A percentile compares a stretch with the other conserved stretches of the same genome.
Evolutionary conservation across 2,329 filamentous ascomycete species (phyloP).

Genomic region (Fusarium oxysporum): DNA sequence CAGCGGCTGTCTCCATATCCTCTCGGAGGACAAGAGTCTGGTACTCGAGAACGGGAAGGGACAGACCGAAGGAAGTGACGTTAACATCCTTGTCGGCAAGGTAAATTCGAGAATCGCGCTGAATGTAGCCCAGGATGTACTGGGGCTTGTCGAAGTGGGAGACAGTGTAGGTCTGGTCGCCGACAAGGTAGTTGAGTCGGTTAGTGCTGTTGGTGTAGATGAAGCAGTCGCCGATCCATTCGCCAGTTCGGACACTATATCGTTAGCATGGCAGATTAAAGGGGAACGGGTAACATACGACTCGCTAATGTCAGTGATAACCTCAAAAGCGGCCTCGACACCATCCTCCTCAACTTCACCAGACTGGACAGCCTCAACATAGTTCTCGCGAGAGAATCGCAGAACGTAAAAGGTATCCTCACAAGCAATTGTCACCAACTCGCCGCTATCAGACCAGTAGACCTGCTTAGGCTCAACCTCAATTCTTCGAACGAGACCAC

Average conservation of each 20-base stretch:
- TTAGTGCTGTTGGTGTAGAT: conserved; percentile 98
- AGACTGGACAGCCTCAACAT: conserved; percentile 82
- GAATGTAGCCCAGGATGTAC: conserved; percentile 95
- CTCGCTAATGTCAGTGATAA: conserved; percentile 95
- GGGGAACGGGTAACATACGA: conserved; percentile 61
- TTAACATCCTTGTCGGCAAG: conserved; percentile 95
- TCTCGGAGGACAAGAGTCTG: conserved; percentile 94
- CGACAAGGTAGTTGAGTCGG: conserved; percentile 96
- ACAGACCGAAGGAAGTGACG: conserved; percentile 90
- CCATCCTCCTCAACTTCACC: conserved; percentile 90
- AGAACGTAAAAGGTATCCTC: conserved; percentile 97
- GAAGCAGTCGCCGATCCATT: conserved; percentile 99
- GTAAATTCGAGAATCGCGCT: conserved; percentile 94
- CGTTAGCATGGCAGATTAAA: not conserved
- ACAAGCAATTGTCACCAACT: conserved; percentile 91
- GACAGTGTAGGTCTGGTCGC: conserved; percentile 97
- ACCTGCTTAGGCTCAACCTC: conserved; percentile 81
- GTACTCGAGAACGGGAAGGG: conserved; percentile 93
- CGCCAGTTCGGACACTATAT: conserved; percentile 84
- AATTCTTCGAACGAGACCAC: conserved; percentile 89
- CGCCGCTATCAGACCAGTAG: conserved; percentile 97
- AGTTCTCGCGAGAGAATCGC: conserved; percentile 89
- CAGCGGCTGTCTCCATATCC: conserved; percentile 90
- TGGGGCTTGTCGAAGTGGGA: conserved; percentile 96
- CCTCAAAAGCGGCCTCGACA: conserved; percentile 94